A percentile compares a stretch with the other conserved stretches of the same genome.
phyloP scores from a whole-genome alignment of 2,329 filamentous ascomycete genomes.

The Trichoderma sp. region DNA sequence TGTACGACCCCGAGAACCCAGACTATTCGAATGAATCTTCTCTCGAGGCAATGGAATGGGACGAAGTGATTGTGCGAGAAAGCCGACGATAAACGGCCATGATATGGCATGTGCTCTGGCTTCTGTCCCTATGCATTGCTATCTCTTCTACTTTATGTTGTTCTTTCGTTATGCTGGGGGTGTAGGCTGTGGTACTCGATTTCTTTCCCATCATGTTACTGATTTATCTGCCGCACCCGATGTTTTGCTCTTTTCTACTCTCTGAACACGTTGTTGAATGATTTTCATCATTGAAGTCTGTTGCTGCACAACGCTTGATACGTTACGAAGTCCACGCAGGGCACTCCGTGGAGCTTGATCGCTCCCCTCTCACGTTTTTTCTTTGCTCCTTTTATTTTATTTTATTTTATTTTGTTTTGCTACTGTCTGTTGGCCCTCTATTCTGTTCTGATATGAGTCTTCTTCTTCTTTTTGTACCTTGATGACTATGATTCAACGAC shows the following conservation, averaged over 20 bases:
- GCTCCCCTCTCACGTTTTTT: no score
- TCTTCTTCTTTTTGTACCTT: neutral
- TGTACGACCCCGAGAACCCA: conserved; percentile 34
- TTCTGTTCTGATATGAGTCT: neutral
- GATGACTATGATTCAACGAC: no score
- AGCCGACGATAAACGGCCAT: neutral
- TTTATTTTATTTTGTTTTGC: no score
- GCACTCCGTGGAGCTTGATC: neutral
- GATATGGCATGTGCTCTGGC: neutral
- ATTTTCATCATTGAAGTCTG: neutral
- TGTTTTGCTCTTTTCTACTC: neutral
- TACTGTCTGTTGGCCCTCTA: neutral
- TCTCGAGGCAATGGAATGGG: conserved; percentile 33
- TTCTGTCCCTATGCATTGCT: neutral
- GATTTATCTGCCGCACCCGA: no score
- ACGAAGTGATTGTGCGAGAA: conserved; percentile 30
- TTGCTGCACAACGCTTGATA: neutral
- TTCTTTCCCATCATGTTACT: neutral
- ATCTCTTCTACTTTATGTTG: neutral
- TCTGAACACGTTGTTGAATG: neutral
- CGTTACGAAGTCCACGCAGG: neutral
- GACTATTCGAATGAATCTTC: conserved; percentile 30
- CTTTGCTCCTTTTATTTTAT: neutral
- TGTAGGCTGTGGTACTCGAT: neutral
- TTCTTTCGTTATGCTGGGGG: neutral